Evolutionary conservation across 148 eudicot genomes (phyloP).

Genomic region (Cornus suecica): DNA sequence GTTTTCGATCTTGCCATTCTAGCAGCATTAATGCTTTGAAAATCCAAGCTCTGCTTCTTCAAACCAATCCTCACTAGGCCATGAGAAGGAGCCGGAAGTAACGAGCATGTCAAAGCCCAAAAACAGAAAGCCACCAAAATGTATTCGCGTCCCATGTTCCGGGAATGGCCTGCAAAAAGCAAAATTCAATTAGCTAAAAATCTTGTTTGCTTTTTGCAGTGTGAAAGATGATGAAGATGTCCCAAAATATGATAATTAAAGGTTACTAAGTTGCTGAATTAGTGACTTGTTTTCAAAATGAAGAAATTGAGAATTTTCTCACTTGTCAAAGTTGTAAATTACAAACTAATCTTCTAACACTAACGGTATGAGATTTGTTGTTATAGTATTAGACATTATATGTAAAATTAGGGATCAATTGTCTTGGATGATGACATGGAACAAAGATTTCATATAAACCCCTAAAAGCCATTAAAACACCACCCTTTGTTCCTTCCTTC

Average conservation of each 20-base stretch:
- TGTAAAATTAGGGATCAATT: too few relatives aligned
- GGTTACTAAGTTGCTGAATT: too few relatives aligned
- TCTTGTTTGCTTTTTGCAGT: not conserved
- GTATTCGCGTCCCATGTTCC: conserved; percentile 34
- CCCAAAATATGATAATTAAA: not conserved
- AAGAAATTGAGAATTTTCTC: too few relatives aligned
- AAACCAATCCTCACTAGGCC: conserved; percentile 41
- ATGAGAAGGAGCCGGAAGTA: conserved; percentile 25
- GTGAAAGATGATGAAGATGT: not conserved
- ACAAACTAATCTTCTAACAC: not conserved
- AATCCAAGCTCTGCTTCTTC: conserved; percentile 42
- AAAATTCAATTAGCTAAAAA: not conserved
- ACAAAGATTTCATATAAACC: not conserved
- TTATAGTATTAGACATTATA: not conserved
- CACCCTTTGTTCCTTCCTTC: not conserved
- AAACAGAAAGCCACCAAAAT: conserved; percentile 24
- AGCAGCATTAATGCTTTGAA: conserved; percentile 38
- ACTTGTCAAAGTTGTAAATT: not conserved
- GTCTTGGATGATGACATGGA: too few relatives aligned
- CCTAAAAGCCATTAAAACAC: not conserved
- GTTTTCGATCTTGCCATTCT: conserved; percentile 35
- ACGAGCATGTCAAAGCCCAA: conserved; percentile 28
- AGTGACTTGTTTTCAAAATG: not conserved
- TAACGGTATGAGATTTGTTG: not conserved
- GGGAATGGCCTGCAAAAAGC: conserved; percentile 20